Base-by-base conservation (phyloP, 495 filamentous ascomycete genomes). In the Aspergillus sparsus region DNA sequence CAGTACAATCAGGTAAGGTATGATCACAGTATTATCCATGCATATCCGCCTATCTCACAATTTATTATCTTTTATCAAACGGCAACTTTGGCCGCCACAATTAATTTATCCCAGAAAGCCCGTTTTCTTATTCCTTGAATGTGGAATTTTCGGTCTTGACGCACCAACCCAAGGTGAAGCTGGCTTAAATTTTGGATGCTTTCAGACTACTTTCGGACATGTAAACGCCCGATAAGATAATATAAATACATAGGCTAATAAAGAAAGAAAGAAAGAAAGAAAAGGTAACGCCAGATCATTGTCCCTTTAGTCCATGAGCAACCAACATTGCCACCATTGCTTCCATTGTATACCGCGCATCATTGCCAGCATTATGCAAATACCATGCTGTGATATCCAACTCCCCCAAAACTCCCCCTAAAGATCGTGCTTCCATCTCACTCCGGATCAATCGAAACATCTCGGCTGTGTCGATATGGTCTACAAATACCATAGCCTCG, bases 281-380 rank as follows among this genome's bases (percentile, higher is more conserved):
- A n/a, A 16, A 16, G 39, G 10, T 13, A 51, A 42, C 36, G 7
- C 15, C 13, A 15, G 18, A 53, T 7, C 51, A 53, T 21, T 15
- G 44, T 15, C n/a, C 16, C 15, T 18, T 21, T 18, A 47, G 9
- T 47, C 10, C 44, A 4, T 21, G 16, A 5, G 16, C 3, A 0
- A 91, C 68, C 46, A 83, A 79, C 62, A 97, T 81, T 11, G 74
- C 81, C 10, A 98, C 68, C 79, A 96, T 80, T 32, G 84, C 88
- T 61, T 87, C 84, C 59, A 97, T 67, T 0, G 93, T 93, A 70
- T 90, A 96, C 6, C 83, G 84, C 5, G 94, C 94, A 68, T 98
- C 94, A 68, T 98, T 98, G n/a, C 94, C 86, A 42, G 89, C 94
- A 65, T 98, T 97, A 73, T 98, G 94, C 45, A 93, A 75, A 63